phyloP scores from a whole-genome alignment of 257 asterid species.

The Nicotiana tomentosiformis region DNA sequence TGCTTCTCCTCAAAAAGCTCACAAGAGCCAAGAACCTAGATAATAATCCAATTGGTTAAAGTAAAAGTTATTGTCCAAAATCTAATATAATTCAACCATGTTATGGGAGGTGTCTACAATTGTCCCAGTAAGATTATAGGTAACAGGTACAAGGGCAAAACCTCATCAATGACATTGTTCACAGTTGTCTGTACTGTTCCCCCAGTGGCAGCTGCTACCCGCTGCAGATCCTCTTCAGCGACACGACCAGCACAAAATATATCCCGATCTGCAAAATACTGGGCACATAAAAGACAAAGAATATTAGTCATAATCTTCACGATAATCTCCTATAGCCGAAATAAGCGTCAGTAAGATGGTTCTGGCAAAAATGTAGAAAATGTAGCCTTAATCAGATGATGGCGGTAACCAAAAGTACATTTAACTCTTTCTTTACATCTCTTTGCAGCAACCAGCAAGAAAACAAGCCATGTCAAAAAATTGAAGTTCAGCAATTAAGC shows the following conservation, averaged over 20 bases:
- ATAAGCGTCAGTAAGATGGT: neutral
- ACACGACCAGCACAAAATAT: conserved; percentile 96
- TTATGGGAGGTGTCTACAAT: neutral
- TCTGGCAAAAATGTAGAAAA: neutral
- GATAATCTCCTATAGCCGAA: neutral
- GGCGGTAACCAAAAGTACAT: neutral
- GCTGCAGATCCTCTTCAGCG: conserved; percentile 73
- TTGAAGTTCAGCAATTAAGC: neutral
- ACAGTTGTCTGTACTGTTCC: conserved; percentile 91
- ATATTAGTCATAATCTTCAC: neutral
- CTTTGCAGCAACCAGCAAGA: neutral
- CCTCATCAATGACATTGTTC: conserved; percentile 84
- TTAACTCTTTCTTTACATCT: neutral
- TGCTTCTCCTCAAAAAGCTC: conserved; percentile 83
- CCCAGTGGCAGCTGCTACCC: conserved; percentile 91
- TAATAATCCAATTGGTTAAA: conserved; percentile 4
- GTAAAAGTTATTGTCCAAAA: neutral
- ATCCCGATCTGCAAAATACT: conserved; percentile 96
- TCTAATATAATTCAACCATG: neutral
- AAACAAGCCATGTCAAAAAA: neutral
- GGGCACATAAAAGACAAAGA: conserved; percentile 19
- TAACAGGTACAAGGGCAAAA: conserved; percentile 19
- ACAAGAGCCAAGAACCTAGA: conserved; percentile 80
- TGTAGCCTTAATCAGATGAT: neutral
- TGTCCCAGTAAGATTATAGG: neutral